phyloP scores from a whole-genome alignment of 2,329 filamentous ascomycete genomes.

The Escovopsis sp. region DNA sequence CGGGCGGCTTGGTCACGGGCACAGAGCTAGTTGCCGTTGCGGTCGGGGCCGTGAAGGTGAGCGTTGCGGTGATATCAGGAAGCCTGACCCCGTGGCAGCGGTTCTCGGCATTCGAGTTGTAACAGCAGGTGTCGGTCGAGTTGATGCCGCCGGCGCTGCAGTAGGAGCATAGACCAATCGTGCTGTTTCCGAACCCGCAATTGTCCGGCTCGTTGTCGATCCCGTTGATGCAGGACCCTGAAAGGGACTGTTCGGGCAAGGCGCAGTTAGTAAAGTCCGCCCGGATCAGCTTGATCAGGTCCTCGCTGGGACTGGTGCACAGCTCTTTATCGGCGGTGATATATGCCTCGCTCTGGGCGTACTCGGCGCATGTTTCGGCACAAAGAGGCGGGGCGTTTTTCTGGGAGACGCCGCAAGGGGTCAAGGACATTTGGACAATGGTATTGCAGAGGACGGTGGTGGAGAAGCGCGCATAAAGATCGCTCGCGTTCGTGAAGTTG shows the following conservation, averaged over 20 bases:
- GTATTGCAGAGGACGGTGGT: slow-evolving; percentile 86
- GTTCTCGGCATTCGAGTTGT: slow-evolving; percentile 59
- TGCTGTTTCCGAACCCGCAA: slow-evolving; percentile 67
- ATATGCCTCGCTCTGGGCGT: slow-evolving; percentile 76
- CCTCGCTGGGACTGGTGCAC: slow-evolving; percentile 50
- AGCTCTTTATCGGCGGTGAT: slow-evolving; percentile 60
- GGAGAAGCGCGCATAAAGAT: slow-evolving; percentile 86
- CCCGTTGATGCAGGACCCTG: slow-evolving; percentile 59
- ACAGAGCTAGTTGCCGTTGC: slow-evolving; percentile 6
- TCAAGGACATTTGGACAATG: slow-evolving; percentile 78
- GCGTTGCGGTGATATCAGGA: slow-evolving; percentile 57
- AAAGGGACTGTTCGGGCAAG: slow-evolving; percentile 65
- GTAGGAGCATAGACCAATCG: slow-evolving; percentile 70
- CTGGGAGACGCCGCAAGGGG: slow-evolving; percentile 50
- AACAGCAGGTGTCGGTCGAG: slow-evolving; percentile 89
- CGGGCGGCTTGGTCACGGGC: not conserved
- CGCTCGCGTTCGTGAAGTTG: slow-evolving; percentile 61
- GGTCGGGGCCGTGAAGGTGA: slow-evolving; percentile 36
- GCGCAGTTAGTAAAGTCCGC: slow-evolving; percentile 88
- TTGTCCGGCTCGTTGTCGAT: slow-evolving; percentile 69
- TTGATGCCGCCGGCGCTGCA: slow-evolving; percentile 74
- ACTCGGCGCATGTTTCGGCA: slow-evolving; percentile 76
- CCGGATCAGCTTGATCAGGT: slow-evolving; percentile 63
- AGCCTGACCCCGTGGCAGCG: slow-evolving; percentile 65
- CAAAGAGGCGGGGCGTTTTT: slow-evolving; percentile 61